Percentiles rank a stretch among this genome's conserved stretches.
Evolutionary conservation across 768 basidiomycete species (phyloP).

Genomic region (Boletus patriciae): DNA sequence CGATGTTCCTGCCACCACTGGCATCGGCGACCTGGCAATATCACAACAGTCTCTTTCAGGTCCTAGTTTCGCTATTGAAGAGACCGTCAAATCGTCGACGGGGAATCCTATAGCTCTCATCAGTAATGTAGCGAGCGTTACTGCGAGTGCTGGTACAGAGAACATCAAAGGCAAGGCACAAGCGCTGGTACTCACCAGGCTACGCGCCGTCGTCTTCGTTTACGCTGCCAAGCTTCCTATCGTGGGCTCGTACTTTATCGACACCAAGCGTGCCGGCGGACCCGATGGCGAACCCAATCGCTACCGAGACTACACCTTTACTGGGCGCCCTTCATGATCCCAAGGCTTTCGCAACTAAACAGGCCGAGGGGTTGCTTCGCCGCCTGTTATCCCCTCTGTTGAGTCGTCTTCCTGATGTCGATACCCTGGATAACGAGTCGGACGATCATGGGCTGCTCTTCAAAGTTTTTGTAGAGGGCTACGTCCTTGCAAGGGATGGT

Average conservation of each 20-base stretch:
- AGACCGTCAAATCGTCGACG: neutral
- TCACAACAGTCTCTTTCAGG: neutral
- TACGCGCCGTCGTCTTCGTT: constrained; percentile 11
- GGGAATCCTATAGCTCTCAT: neutral
- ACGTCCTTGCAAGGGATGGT: constrained; percentile 24
- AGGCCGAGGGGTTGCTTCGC: constrained; percentile 17
- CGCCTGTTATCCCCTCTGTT: constrained; percentile 16
- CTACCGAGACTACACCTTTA: constrained; percentile 28
- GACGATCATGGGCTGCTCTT: constrained; percentile 6
- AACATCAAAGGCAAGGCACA: constrained; percentile 6
- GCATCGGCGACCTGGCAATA: neutral
- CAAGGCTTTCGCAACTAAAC: constrained; percentile 21
- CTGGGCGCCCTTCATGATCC: constrained; percentile 24
- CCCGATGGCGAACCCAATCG: neutral
- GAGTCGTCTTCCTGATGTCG: constrained; percentile 19
- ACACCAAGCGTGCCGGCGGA: constrained; percentile 2
- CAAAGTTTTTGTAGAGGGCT: constrained; percentile 18
- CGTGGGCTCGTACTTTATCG: constrained; percentile 22
- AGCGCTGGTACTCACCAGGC: constrained; percentile 5
- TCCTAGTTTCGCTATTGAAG: neutral
- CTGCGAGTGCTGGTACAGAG: neutral
- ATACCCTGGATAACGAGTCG: constrained; percentile 19
- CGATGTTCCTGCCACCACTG: neutral
- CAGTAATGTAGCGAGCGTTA: neutral
- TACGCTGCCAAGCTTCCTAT: constrained; percentile 23